phyloP scores from a whole-genome alignment of 768 basidiomycete genomes.

The Cyathus striatus region DNA sequence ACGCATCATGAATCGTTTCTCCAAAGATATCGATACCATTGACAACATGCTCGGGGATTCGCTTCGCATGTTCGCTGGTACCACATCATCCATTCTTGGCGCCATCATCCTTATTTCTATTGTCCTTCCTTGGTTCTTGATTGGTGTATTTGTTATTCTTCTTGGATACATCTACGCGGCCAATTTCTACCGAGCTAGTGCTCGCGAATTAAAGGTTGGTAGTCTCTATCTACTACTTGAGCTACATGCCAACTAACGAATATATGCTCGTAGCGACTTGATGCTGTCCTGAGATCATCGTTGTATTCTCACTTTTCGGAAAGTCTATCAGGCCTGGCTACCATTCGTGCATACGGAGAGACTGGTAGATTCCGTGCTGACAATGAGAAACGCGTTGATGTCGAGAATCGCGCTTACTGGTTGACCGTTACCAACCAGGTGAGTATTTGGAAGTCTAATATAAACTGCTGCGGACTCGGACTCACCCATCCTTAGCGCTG shows the following conservation, averaged over 20 bases:
- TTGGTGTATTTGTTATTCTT: conserved; percentile 59
- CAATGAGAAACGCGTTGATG: conserved; percentile 71
- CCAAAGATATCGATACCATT: conserved; percentile 81
- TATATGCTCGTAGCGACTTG: no score
- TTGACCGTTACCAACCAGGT: conserved; percentile 81
- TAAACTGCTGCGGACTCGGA: neutral
- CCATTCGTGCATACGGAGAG: conserved; percentile 87
- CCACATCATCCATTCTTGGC: conserved; percentile 61
- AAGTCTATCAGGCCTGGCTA: conserved; percentile 79
- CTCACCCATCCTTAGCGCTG: conserved; percentile 45
- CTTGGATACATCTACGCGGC: conserved; percentile 67
- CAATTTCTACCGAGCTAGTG: conserved; percentile 79
- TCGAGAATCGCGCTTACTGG: conserved; percentile 91
- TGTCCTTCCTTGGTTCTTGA: conserved; percentile 80
- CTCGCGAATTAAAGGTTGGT: conserved; percentile 68
- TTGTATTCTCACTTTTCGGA: conserved; percentile 93
- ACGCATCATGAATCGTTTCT: conserved; percentile 87
- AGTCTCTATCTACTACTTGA: no score
- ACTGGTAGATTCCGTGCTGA: conserved; percentile 67
- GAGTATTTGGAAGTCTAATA: neutral
- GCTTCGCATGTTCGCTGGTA: conserved; percentile 65
- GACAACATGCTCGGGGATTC: conserved; percentile 64
- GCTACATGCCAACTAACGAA: no score
- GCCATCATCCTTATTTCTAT: conserved; percentile 77
- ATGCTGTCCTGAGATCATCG: conserved; percentile 81